These are phyloP conservation scores for Sporothrix schenckii DNA, from an alignment of 2,329 filamentous ascomycete genomes.

Conservation along the genomic window DNA sequence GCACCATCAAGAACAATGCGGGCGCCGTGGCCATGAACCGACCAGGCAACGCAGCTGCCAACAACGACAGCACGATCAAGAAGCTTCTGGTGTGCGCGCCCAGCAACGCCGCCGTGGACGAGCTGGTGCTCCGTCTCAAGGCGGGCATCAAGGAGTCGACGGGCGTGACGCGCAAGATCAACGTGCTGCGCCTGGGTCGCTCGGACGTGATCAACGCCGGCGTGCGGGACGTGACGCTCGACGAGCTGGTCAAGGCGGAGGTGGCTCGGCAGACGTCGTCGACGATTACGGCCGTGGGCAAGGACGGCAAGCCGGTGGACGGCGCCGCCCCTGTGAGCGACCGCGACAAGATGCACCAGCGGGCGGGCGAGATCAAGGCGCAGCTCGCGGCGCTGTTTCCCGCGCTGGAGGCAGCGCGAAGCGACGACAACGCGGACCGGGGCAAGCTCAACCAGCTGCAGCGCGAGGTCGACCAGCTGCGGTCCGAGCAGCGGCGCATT, in stretches of 20 bases:
- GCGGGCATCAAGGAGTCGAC: constrained; percentile 76
- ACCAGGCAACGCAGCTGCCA: constrained; percentile 42
- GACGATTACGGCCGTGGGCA: constrained; percentile 15
- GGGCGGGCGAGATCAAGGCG: constrained; percentile 72
- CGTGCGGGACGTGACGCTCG: constrained; percentile 88
- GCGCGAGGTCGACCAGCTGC: constrained; percentile 75
- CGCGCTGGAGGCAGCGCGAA: constrained; percentile 68
- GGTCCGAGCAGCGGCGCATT: constrained; percentile 69
- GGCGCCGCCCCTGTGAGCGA: constrained; percentile 51
- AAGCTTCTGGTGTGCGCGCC: constrained; percentile 97
- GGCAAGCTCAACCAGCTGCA: constrained; percentile 60
- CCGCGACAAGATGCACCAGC: constrained; percentile 63
- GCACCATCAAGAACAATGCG: constrained; percentile 49
- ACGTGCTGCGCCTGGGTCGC: constrained; percentile 85
- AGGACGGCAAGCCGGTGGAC: constrained; percentile 27
- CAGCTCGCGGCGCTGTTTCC: constrained; percentile 72
- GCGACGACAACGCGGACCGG: constrained; percentile 56
- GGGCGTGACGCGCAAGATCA: constrained; percentile 74
- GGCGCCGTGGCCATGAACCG: constrained; percentile 53
- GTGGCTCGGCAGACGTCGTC: constrained; percentile 49
- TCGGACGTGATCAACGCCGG: constrained; percentile 89
- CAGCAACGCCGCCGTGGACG: constrained; percentile 96
- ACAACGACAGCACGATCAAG: constrained; percentile 57
- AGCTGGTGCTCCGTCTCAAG: constrained; percentile 91
- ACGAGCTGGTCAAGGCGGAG: constrained; percentile 79